A percentile compares a stretch with the other conserved stretches of the same genome.
Evolutionary conservation across 345 rosid species (phyloP).

Genomic region (Linum trigynum): DNA sequence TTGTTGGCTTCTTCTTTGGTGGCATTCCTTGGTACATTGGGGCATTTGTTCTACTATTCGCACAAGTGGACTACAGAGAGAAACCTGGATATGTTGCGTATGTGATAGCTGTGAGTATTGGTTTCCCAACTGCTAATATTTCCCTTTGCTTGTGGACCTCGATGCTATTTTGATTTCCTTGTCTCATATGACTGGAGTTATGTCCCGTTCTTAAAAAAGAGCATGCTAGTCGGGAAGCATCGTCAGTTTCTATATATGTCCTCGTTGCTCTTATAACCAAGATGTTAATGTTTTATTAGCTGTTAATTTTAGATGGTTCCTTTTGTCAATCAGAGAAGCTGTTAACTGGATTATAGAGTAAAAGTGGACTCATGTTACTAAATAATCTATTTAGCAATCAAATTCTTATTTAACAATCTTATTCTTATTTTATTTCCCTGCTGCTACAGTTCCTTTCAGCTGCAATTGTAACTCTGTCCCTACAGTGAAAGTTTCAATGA

Average conservation of each 20-base stretch:
- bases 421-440: too few species aligned
- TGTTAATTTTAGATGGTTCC: too few species aligned
- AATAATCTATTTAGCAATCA: too few species aligned
- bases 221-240: neutral
- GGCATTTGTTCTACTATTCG: conserved; percentile 43
- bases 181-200: neutral
- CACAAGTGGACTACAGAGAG: conserved; percentile 56
- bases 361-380: too few species aligned
- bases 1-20: conserved; percentile 71
- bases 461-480: too few species aligned
- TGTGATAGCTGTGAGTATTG: conserved; percentile 54
- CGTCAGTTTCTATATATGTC: neutral
- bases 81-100: conserved; percentile 85
- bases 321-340: too few species aligned
- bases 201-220: neutral
- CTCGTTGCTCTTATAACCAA: neutral
- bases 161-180: neutral
- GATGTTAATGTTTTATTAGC: too few species aligned
- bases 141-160: neutral
- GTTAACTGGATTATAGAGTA: too few species aligned
- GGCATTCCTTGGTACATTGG: conserved; percentile 87
- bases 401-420: too few species aligned
- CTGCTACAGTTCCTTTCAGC: too few species aligned
- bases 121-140: neutral
- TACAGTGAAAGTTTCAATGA: too few species aligned